These are phyloP conservation scores for Pulveroboletus sp. DNA, from an alignment of 768 basidiomycete genomes.

Conservation along the genomic window DNA sequence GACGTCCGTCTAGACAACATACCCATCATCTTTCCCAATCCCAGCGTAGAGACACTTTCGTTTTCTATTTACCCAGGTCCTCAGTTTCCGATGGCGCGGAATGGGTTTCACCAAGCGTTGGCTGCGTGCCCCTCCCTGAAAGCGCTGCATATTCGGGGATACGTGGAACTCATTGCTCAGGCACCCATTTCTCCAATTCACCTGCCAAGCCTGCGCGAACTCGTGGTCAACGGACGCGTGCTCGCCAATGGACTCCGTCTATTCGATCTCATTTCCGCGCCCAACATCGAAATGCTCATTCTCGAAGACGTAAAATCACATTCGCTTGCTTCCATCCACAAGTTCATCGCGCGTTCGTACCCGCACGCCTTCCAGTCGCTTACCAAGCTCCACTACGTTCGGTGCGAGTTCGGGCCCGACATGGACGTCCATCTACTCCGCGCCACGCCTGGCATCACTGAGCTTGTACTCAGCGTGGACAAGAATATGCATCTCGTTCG, in stretches of 20 bases:
- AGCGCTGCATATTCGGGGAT: slow-evolving; percentile 30
- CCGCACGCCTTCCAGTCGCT: slow-evolving; percentile 30
- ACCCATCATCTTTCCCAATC: slow-evolving; percentile 23
- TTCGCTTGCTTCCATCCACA: slow-evolving; percentile 28
- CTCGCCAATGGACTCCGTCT: slow-evolving; percentile 28
- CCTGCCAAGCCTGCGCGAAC: slow-evolving; percentile 27
- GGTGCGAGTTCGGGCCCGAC: slow-evolving; percentile 31
- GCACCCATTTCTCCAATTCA: slow-evolving; percentile 19
- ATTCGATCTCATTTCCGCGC: slow-evolving; percentile 31
- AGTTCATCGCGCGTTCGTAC: slow-evolving; percentile 24
- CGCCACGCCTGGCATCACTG: slow-evolving; percentile 30
- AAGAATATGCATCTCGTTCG: slow-evolving; percentile 28
- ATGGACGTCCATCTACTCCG: slow-evolving; percentile 31
- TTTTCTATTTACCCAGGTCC: slow-evolving; percentile 33
- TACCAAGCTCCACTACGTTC: slow-evolving; percentile 24
- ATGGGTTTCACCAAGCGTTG: slow-evolving; percentile 19
- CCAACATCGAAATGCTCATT: slow-evolving; percentile 30
- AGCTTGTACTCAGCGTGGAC: slow-evolving; percentile 31
- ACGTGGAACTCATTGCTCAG: slow-evolving; percentile 24
- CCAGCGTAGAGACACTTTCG: slow-evolving; percentile 25
- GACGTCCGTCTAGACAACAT: slow-evolving; percentile 34
- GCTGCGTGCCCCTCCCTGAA: slow-evolving; percentile 20
- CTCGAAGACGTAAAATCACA: slow-evolving; percentile 30
- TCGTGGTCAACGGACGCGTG: slow-evolving; percentile 30
- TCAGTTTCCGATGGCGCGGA: slow-evolving; percentile 28